A percentile compares a stretch with the other conserved stretches of the same genome.
phyloP scores from a whole-genome alignment of 1,284 basidiomycete genomes.

The Ustilago sp. region DNA sequence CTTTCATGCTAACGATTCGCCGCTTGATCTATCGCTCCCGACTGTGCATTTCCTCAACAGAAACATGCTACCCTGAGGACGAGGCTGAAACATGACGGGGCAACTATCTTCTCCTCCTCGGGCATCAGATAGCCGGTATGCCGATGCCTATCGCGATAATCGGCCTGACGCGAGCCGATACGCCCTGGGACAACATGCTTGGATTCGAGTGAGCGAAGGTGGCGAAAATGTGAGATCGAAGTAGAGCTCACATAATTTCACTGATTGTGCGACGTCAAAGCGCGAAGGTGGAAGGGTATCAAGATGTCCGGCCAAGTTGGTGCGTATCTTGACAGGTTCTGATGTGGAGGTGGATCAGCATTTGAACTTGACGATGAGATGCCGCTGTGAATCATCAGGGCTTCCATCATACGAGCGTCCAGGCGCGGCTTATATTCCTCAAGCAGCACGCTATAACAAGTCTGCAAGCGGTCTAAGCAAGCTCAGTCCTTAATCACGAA shows the following conservation, averaged over 20 bases:
- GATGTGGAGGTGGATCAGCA: slow-evolving; percentile 2
- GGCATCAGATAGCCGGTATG: too few species aligned
- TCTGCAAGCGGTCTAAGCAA: background rate
- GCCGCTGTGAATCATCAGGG: background rate
- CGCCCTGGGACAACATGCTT: too few species aligned
- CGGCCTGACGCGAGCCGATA: too few species aligned
- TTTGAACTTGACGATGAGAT: background rate
- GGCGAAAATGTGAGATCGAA: background rate
- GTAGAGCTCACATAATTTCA: background rate
- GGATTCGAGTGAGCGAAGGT: too few species aligned
- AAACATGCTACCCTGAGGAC: too few species aligned
- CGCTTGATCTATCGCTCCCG: too few species aligned
- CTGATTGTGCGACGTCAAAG: background rate
- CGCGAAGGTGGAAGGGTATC: background rate
- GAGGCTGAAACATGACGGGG: too few species aligned
- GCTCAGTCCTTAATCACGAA: background rate
- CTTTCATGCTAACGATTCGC: too few species aligned
- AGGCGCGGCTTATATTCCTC: background rate
- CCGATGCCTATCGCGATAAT: too few species aligned
- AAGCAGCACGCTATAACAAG: background rate
- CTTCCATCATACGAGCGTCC: background rate
- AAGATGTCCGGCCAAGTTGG: background rate
- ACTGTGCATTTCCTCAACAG: too few species aligned
- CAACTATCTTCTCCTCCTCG: too few species aligned
- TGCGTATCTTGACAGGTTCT: slow-evolving; percentile 3